phyloP scores from a whole-genome alignment of 176 grass and related monocot genomes.

The Otatea glauca region DNA sequence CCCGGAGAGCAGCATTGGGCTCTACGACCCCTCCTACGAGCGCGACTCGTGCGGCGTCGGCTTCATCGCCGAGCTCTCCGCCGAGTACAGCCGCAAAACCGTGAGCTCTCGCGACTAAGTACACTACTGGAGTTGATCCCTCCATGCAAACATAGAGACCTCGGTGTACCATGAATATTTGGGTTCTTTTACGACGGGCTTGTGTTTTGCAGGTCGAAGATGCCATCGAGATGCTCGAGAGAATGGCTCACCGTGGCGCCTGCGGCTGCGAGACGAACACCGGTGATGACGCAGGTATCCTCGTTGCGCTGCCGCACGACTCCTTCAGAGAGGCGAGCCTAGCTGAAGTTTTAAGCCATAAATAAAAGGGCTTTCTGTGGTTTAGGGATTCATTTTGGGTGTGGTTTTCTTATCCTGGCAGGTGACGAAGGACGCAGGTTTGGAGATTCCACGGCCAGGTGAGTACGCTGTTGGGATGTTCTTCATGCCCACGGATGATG shows the following conservation, averaged over 20 bases:
- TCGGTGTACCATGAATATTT: not conserved
- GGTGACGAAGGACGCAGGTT: slow-evolving; percentile 54
- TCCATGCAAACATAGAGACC: not conserved
- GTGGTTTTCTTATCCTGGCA: slow-evolving; percentile 14
- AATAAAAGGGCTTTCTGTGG: not conserved
- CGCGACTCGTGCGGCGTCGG: slow-evolving; percentile 73
- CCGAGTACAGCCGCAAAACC: slow-evolving; percentile 49
- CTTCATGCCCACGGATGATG: slow-evolving; percentile 57
- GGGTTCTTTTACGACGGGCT: not conserved
- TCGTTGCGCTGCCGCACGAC: slow-evolving; percentile 50
- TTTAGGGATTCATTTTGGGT: slow-evolving; percentile 2
- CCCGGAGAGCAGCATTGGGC: slow-evolving; percentile 53
- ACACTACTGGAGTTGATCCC: not conserved
- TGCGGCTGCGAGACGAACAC: slow-evolving; percentile 70
- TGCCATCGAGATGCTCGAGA: slow-evolving; percentile 66
- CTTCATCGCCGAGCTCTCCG: slow-evolving; percentile 61
- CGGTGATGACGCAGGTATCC: slow-evolving; percentile 66
- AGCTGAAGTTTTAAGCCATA: not conserved
- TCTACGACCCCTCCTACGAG: slow-evolving; percentile 63
- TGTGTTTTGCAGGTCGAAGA: slow-evolving; percentile 43
- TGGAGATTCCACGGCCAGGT: slow-evolving; percentile 52
- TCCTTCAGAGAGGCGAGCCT: slow-evolving; percentile 53
- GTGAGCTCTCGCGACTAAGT: slow-evolving; percentile 26
- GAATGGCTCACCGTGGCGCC: slow-evolving; percentile 64
- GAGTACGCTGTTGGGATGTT: slow-evolving; percentile 71